Conservation (phyloP, 495 filamentous ascomycete genomes). For the Aspergillus heteromorphus region DNA sequence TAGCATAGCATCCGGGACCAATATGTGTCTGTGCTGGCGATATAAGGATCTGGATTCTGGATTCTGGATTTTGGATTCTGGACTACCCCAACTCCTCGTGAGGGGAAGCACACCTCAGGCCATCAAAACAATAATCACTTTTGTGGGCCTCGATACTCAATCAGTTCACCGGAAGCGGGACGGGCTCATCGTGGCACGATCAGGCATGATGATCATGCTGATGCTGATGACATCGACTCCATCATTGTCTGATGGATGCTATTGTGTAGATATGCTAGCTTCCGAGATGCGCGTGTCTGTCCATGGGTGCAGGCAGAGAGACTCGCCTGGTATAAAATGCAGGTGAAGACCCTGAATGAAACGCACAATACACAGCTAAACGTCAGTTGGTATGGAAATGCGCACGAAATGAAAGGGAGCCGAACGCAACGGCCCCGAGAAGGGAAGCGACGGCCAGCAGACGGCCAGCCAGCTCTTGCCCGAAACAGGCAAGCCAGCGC, state of each 20-base stretch:
- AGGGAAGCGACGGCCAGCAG: not conserved
- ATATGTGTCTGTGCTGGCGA: not conserved
- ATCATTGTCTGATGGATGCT: not conserved
- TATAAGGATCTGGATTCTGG: not conserved
- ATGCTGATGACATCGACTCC: not conserved
- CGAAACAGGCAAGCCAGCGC: not conserved
- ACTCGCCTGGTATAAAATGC: too few relatives aligned
- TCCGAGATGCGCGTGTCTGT: not conserved
- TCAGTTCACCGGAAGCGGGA: constrained; percentile 31
- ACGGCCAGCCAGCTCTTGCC: not conserved
- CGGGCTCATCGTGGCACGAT: constrained; percentile 3
- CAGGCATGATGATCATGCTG: not conserved
- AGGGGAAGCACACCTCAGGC: constrained; percentile 27
- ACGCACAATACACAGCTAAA: too few relatives aligned
- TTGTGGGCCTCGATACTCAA: constrained; percentile 18
- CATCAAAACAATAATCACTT: too few relatives aligned
- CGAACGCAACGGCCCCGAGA: not conserved
- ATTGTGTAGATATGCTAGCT: not conserved
- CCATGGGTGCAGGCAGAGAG: not conserved
- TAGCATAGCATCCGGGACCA: not conserved
- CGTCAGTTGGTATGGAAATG: not conserved
- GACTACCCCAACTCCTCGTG: constrained; percentile 34
- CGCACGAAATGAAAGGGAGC: not conserved
- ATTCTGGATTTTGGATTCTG: not conserved
- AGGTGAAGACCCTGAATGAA: too few relatives aligned